These are phyloP conservation scores for Intubia oerlemansii DNA, from an alignment of 2,329 filamentous ascomycete genomes.

Conservation along the genomic window DNA sequence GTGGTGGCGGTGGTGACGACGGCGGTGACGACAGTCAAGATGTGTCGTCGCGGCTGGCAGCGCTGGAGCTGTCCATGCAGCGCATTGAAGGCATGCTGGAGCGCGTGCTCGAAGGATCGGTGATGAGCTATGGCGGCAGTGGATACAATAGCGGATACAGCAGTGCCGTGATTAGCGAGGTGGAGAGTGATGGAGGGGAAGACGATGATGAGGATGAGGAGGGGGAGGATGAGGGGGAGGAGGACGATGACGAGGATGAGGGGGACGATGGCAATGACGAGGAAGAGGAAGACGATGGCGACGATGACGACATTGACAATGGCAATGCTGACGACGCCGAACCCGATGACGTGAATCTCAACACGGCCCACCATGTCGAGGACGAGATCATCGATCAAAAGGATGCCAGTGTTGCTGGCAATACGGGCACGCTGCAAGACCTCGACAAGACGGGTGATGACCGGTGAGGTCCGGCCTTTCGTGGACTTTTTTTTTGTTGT, in stretches of 20 bases:
- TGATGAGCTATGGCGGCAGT: neutral
- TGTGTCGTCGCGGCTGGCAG: conserved; percentile 22
- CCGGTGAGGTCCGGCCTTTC: too few relatives aligned
- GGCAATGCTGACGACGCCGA: neutral
- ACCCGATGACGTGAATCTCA: neutral
- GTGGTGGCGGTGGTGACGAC: too few relatives aligned
- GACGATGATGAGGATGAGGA: conserved; percentile 13
- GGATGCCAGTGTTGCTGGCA: conserved; percentile 3
- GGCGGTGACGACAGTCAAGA: conserved; percentile 11
- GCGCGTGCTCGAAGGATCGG: conserved; percentile 9
- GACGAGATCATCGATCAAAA: conserved; percentile 7
- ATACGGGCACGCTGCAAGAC: conserved; percentile 8
- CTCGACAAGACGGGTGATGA: conserved; percentile 7
- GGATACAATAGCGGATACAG: neutral
- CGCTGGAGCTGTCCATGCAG: conserved; percentile 26
- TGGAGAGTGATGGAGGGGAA: conserved; percentile 22
- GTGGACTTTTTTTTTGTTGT: neutral
- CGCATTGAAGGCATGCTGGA: conserved; percentile 14
- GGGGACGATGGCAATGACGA: neutral
- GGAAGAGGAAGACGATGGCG: conserved; percentile 19
- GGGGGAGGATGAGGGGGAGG: neutral
- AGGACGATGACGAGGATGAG: neutral
- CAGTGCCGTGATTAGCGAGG: neutral
- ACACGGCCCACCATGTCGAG: neutral
- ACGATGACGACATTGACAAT: too few relatives aligned